Evolutionary conservation across 2,329 filamentous ascomycete genomes (phyloP), one percentile per base, ranked within the genome.

Genomic region (Cytospora piceicola): DNA sequence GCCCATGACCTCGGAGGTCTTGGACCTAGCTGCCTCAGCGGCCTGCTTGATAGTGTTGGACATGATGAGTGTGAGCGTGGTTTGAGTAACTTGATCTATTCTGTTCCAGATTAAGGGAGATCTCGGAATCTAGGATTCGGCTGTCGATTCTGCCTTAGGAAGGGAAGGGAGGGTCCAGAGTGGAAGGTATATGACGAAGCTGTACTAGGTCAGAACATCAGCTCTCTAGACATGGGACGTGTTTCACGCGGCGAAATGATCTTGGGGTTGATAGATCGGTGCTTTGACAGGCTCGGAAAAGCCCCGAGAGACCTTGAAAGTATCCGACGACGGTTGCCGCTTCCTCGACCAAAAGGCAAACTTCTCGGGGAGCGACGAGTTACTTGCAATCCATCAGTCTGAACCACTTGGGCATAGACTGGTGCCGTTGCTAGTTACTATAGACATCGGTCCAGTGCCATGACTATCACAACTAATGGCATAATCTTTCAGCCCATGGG

Each of bases 1-100:
- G 58, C 73, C 79, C 73, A 86, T 78, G 63, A 82, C 79, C 69
- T 83, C 81, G 51, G 81, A 79, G 29, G 81, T 79, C 74, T 82
- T 84, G 66, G 78, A 78, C 68, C 84, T 82, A 67, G 84, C 84
- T 71, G 85, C 83, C 77, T 88, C 85, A 67, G 84, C 83, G 67
- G 85, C 85, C 77, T 85, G 83, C 75, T 83, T 85, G 65, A 85
- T 70, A 32, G 74, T 73, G 70, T 73, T 75, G 69, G 75, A 74
- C 75, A 77, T 77, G 63, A 42, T 57, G 58, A 63, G 39, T n/a
- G 3, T 9, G 39, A 46, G 30, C 27, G 24, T 24, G 27, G n/a
- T 29, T 36, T 34, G 53, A 58, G 24, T 14, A n/a, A n/a, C n/a
- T n/a, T n/a, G n/a, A n/a, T n/a, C n/a, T 46, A 20, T 54, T 24